A percentile compares a stretch with the other conserved stretches of the same genome.
Conservation (phyloP, 345 rosid species). For the Moringa oleifera region DNA sequence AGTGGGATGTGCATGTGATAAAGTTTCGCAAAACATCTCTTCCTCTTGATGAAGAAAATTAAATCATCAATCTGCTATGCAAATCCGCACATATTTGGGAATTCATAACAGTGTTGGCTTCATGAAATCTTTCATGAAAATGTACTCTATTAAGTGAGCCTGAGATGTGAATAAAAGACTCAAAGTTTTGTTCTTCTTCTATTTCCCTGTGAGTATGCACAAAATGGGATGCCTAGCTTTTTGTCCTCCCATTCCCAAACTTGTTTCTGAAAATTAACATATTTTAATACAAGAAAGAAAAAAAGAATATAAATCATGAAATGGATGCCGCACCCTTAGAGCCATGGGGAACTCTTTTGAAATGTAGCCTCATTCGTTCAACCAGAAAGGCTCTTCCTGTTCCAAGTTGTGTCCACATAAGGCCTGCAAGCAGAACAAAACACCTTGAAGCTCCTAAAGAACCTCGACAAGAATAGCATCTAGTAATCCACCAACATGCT, state of each 20-base stretch:
- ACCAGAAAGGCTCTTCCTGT: slow-evolving; percentile 34
- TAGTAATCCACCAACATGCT: neutral
- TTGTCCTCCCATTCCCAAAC: neutral
- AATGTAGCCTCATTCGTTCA: slow-evolving; percentile 14
- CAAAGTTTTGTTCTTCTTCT: neutral
- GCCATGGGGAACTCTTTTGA: neutral
- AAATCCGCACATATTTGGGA: neutral
- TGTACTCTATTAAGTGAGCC: neutral
- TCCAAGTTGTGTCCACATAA: slow-evolving; percentile 51
- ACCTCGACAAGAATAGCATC: neutral
- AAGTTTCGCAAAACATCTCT: too few species aligned
- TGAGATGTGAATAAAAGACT: neutral
- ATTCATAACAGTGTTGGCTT: too few species aligned
- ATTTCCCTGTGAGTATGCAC: too few species aligned
- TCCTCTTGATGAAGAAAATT: neutral
- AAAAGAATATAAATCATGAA: too few species aligned
- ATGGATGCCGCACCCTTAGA: neutral
- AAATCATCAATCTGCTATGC: slow-evolving; percentile 3
- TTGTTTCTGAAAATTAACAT: neutral
- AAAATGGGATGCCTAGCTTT: neutral
- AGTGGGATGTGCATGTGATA: too few species aligned
- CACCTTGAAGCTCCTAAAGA: neutral
- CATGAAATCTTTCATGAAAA: neutral
- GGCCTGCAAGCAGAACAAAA: slow-evolving; percentile 34
- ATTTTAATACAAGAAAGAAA: too few species aligned